phyloP scores from a whole-genome alignment of 495 filamentous ascomycete genomes.

The Tuber calosporum region DNA sequence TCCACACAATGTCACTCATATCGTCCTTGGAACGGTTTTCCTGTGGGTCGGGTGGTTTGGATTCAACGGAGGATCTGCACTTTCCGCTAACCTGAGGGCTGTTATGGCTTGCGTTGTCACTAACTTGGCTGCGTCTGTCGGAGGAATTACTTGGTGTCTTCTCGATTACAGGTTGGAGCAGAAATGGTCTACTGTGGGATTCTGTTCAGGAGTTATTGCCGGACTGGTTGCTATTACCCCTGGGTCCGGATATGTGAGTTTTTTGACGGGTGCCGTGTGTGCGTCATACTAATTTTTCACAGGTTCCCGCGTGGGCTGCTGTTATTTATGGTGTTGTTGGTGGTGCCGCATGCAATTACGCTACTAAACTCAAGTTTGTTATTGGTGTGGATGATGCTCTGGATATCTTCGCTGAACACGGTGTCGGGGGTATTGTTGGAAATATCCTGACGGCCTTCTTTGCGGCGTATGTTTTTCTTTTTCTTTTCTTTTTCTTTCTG shows the following conservation, averaged over 20 bases:
- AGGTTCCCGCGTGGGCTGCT: slow-evolving; percentile 87
- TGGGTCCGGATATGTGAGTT: slow-evolving; percentile 52
- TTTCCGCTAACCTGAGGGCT: slow-evolving; percentile 79
- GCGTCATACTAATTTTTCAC: slow-evolving; percentile 48
- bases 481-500: not conserved
- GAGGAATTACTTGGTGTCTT: slow-evolving; percentile 90
- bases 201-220: slow-evolving; percentile 89
- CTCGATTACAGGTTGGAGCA: slow-evolving; percentile 88
- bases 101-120: slow-evolving; percentile 69
- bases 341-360: slow-evolving; percentile 83
- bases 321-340: slow-evolving; percentile 81
- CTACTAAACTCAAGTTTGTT: slow-evolving; percentile 91
- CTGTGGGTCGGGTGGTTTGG: slow-evolving; percentile 99
- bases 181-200: slow-evolving; percentile 96
- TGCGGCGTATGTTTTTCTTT: slow-evolving; percentile 58
- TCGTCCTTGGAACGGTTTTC: slow-evolving; percentile 94
- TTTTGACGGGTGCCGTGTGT: not conserved
- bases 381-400: slow-evolving; percentile 80
- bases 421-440: slow-evolving; percentile 77
- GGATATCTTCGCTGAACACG: slow-evolving; percentile 92
- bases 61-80: slow-evolving; percentile 93
- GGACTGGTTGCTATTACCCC: slow-evolving; percentile 92
- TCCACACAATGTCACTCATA: slow-evolving; percentile 94
- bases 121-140: slow-evolving; percentile 70
- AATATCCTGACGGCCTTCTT: slow-evolving; percentile 88